A percentile compares a stretch with the other conserved stretches of the same genome.
Evolutionary conservation across 2,329 filamentous ascomycete genomes (phyloP).

Genomic region (Pseudopyricularia cyperi): DNA sequence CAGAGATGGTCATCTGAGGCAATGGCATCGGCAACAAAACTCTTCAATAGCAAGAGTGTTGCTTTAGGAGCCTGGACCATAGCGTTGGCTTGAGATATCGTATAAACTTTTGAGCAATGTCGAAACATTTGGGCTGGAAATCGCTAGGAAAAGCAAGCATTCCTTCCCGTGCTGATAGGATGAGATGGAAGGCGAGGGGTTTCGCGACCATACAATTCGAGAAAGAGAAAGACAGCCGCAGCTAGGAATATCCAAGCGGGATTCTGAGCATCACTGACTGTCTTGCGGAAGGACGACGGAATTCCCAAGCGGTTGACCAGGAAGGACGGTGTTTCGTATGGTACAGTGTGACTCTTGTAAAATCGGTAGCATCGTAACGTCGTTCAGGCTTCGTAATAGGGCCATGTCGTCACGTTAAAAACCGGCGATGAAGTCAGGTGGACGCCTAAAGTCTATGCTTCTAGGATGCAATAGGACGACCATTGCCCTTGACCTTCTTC

Average conservation of each 20-base stretch:
- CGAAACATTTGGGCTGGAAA: neutral
- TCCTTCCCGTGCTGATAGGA: neutral
- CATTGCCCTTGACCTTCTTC: constrained; percentile 1
- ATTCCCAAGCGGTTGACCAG: neutral
- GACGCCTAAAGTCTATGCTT: neutral
- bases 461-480: constrained; percentile 2
- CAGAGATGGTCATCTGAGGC: too few relatives aligned
- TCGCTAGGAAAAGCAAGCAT: too few relatives aligned
- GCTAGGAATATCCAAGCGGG: neutral
- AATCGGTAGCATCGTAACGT: neutral
- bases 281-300: neutral
- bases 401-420: neutral
- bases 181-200: neutral
- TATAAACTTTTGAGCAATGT: neutral
- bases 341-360: neutral
- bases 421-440: neutral
- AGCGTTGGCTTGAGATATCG: neutral
- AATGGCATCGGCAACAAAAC: too few relatives aligned
- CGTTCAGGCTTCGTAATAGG: neutral
- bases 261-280: neutral
- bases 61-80: neutral
- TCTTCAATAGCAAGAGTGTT: too few relatives aligned
- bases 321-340: neutral
- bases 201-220: neutral
- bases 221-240: neutral